Conservation (phyloP, 345 rosid species). For the Capsella bursapastoris region DNA sequence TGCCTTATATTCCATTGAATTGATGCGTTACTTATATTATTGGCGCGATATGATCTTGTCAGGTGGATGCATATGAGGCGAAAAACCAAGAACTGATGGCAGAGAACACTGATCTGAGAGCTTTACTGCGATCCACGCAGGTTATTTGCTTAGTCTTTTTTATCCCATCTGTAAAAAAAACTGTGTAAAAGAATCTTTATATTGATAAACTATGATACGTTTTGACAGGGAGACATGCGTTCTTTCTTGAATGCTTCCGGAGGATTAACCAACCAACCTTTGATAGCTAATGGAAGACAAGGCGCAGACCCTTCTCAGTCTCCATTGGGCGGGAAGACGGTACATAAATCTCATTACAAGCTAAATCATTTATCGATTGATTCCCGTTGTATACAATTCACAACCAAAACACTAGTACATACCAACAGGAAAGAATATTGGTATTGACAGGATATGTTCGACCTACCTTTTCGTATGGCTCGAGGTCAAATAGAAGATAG, state of each 20-base stretch:
- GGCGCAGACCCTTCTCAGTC: conserved; percentile 74
- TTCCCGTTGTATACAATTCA: neutral
- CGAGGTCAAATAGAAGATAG: conserved; percentile 97
- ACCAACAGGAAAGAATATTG: conserved; percentile 1
- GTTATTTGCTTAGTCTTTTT: conserved; percentile 39
- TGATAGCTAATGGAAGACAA: conserved; percentile 58
- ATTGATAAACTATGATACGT: neutral
- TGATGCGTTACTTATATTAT: neutral
- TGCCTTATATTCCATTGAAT: neutral
- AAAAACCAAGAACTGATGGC: conserved; percentile 91
- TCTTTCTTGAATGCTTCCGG: conserved; percentile 66
- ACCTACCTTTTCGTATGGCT: conserved; percentile 91
- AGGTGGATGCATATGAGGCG: conserved; percentile 97
- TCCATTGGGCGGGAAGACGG: conserved; percentile 98
- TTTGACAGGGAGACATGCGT: conserved; percentile 85
- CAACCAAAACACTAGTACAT: neutral
- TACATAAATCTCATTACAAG: conserved; percentile 40
- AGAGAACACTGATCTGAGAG: conserved; percentile 90
- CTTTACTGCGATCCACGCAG: conserved; percentile 89
- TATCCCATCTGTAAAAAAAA: neutral
- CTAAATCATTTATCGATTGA: conserved; percentile 1
- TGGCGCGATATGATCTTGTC: conserved; percentile 16
- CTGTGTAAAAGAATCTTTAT: neutral
- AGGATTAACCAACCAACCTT: conserved; percentile 5
- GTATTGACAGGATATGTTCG: conserved; percentile 79